Base-by-base conservation (phyloP, 495 filamentous ascomycete species). In the Penicillium coffeae region DNA sequence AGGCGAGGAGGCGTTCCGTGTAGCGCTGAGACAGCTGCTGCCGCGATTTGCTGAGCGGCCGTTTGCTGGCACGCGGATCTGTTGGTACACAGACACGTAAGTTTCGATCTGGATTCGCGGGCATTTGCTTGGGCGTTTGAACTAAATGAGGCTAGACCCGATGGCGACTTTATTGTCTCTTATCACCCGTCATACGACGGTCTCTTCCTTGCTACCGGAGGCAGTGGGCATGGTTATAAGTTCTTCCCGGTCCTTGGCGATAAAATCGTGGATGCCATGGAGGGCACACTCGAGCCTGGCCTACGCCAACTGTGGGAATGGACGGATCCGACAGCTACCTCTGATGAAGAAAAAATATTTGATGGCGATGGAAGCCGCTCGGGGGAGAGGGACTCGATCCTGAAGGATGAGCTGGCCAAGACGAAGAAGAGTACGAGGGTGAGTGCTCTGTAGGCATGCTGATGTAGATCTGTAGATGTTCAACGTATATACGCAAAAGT, bases 1-100 rank as follows among this genome's bases (percentile, higher is more conserved):
- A 47, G 88, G 77, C 10, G 75, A 83, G 41, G 52, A 66, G 8
- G 81, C 78, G 3, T 82, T 85, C 47, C 80, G 86, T 9, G 54
- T 68, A 1, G 84, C 82, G 12, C 64, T 95, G 15, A 59, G 64
- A 8, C 71, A 81, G 47, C 76, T 87, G 58, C 66, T 89, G 3
- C 86, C 89, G 1, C 66, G 68, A 35, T 70, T 93, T 12, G 70
- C 61, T 18, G 74, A 83, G 20, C 65, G 90, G 25, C 78, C 82
- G 0, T 96, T 90, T 56, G 60, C 68, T 30, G 64, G 70, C 12
- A 89, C 84, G n/a, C 73, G 88, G 14, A 68, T 96, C 35, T 98
- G 91, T 64, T 95, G 88, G 88, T 95, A 96, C 54, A 83, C 78
- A 6, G 90, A 95, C 71, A 94, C 89, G 65, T 74, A 62, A 55